A percentile compares a stretch with the other conserved stretches of the same genome.
Conservation (phyloP, 148 eudicot genomes). For the Rhododendron ovatum region DNA sequence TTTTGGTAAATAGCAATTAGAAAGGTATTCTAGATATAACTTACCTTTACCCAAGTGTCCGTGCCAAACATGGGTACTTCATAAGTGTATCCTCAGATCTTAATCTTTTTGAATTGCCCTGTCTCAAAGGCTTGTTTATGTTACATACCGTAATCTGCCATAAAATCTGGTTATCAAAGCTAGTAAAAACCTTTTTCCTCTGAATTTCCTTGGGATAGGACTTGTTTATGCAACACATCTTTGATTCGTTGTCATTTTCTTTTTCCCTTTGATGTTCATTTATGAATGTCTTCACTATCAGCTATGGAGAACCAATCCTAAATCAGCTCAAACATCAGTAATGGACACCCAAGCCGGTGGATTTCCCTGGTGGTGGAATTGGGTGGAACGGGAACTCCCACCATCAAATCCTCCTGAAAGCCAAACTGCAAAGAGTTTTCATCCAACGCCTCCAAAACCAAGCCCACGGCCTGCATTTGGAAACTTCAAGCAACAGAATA, state of each 20-base stretch:
- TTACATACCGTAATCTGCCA: too few relatives aligned
- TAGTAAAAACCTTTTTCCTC: neutral
- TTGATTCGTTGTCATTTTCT: neutral
- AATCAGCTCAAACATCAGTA: conserved; percentile 40
- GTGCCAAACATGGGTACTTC: neutral
- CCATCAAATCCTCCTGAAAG: conserved; percentile 37
- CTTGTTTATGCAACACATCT: neutral
- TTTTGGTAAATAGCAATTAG: neutral
- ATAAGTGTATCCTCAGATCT: neutral
- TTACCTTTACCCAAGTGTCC: neutral
- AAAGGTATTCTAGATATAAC: neutral
- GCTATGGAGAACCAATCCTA: conserved; percentile 66
- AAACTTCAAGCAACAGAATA: conserved; percentile 24
- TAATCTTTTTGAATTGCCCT: neutral
- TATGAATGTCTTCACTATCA: conserved; percentile 10
- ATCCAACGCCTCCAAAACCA: conserved; percentile 49
- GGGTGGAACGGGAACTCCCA: conserved; percentile 70
- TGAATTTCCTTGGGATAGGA: neutral
- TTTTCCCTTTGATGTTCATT: neutral
- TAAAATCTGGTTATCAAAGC: neutral
- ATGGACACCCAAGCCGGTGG: conserved; percentile 62
- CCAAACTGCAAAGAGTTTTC: conserved; percentile 31
- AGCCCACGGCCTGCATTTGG: conserved; percentile 52
- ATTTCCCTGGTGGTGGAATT: conserved; percentile 98
- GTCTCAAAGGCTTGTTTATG: too few relatives aligned